Evolutionary conservation across 2,329 filamentous ascomycete genomes (phyloP), one percentile per base, ranked within the genome.

Genomic region (Penicillium sclerotigenum): DNA sequence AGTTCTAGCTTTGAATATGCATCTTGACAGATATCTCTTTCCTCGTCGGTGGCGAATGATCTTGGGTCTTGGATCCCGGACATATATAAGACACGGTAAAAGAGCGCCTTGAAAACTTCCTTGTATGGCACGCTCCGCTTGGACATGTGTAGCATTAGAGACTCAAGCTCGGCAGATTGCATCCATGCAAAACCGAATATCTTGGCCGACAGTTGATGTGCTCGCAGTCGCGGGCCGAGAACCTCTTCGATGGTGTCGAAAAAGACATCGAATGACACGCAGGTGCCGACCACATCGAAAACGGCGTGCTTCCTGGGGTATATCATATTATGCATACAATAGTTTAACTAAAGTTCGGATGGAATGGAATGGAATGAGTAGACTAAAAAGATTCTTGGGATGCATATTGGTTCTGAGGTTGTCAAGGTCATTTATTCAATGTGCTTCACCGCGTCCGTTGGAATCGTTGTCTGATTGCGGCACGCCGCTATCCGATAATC

Each of bases 221-320:
- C 31, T 5, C 54, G 56, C 1, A 80, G 70, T 36, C 68, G 68
- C 4, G 63, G 22, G 22, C 77, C 77, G 13, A 80, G 69, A 18
- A 67, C 62, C 8, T 62, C 34, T 22, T 75, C 65, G 50, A 80
- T 75, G 47, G 66, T 60, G 31, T 64, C 58, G 62, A 71, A 76
- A 62, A 74, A 77, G 31, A 72, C 71, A n/a, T 76, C 70, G 62
- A 76, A 78, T 26, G 71, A 75, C 42, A 80, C 75, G 47, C 74
- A 73, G 18, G 78, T 80, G 14, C 78, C 78, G 50, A 84, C 81
- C 2, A 83, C 75, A 63, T 81, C 79, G 59, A 80, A 81, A 29
- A 80, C 77, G 54, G 80, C 72, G 58, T 81, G 73, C 52, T 80
- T 80, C 26, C 54, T 38, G 20, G 42, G 28, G 28, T 5, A 31